Conservation (phyloP, 2,329 filamentous ascomycete genomes). For the Drechslerella coelobrocha region DNA sequence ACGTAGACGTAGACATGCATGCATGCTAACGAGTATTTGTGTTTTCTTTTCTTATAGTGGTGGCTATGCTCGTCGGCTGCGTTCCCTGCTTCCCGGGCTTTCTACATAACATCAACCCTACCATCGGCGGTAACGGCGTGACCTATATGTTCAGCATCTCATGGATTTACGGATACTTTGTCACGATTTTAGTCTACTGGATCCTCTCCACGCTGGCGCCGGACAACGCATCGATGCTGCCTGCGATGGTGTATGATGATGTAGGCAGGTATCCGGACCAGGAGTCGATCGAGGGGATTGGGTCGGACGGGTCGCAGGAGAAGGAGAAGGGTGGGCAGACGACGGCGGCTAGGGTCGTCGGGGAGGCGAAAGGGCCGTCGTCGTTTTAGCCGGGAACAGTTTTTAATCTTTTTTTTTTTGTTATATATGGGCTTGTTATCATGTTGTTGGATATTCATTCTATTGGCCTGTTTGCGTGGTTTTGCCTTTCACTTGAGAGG, state of each 20-base stretch:
- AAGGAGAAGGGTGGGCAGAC: conserved; percentile 4
- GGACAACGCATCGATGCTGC: conserved; percentile 22
- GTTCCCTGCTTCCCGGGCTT: conserved; percentile 49
- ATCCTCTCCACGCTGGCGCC: conserved; percentile 17
- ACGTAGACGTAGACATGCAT: not conserved
- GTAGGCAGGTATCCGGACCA: conserved; percentile 15
- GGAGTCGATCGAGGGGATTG: conserved; percentile 37
- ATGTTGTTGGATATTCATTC: not conserved
- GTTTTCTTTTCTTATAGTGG: conserved; percentile 16
- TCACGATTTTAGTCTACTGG: conserved; percentile 27
- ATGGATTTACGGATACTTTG: conserved; percentile 43
- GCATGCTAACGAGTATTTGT: not conserved
- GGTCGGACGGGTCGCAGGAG: conserved; percentile 17
- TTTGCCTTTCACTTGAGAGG: too few relatives aligned
- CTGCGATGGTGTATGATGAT: conserved; percentile 33
- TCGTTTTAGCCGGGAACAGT: conserved; percentile 1
- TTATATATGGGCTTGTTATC: not conserved
- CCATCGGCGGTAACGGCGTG: conserved; percentile 20
- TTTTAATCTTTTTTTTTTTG: conserved; percentile 6
- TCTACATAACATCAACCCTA: conserved; percentile 43
- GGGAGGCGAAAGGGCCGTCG: not conserved
- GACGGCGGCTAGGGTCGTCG: not conserved
- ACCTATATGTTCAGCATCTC: conserved; percentile 46
- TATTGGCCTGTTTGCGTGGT: too few relatives aligned
- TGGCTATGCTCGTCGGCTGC: conserved; percentile 41